These are phyloP conservation scores for Cercophora scortea DNA, from an alignment of 495 filamentous ascomycete genomes.

Conservation along the genomic window DNA sequence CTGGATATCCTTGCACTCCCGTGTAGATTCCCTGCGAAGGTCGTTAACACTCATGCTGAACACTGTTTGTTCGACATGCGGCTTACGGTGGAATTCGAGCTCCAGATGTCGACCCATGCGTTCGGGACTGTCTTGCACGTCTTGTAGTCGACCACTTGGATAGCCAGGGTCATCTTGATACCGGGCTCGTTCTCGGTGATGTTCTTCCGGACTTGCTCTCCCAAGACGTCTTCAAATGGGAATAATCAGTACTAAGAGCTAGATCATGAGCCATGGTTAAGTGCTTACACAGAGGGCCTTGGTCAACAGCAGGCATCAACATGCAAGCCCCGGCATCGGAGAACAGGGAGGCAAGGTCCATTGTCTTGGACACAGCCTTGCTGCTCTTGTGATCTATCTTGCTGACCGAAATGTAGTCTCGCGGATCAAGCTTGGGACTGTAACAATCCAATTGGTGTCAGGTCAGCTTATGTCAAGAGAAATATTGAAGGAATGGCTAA, in stretches of 20 bases:
- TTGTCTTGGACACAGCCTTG: constrained; percentile 36
- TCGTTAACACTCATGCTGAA: neutral
- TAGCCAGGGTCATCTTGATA: constrained; percentile 50
- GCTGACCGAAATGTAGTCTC: constrained; percentile 23
- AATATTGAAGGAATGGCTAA: too few relatives aligned
- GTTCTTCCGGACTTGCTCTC: constrained; percentile 44
- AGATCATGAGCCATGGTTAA: neutral
- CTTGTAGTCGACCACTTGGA: constrained; percentile 53
- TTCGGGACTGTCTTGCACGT: constrained; percentile 51
- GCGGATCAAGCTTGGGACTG: constrained; percentile 14
- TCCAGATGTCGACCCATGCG: constrained; percentile 56
- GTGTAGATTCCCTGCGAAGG: constrained; percentile 45
- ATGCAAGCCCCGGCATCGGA: constrained; percentile 47
- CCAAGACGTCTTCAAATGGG: constrained; percentile 24
- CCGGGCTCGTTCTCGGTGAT: constrained; percentile 48
- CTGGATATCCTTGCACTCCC: constrained; percentile 42
- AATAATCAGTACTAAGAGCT: too few relatives aligned
- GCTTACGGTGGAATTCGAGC: constrained; percentile 32
- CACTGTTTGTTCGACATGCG: neutral
- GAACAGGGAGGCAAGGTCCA: constrained; percentile 43
- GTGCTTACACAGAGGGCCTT: constrained; percentile 47
- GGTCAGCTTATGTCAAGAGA: too few relatives aligned
- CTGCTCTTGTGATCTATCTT: constrained; percentile 50
- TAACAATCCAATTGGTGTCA: neutral
- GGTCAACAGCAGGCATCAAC: constrained; percentile 46